Conservation (phyloP, 1,284 basidiomycete species). For the Heliocybe sulcata region DNA sequence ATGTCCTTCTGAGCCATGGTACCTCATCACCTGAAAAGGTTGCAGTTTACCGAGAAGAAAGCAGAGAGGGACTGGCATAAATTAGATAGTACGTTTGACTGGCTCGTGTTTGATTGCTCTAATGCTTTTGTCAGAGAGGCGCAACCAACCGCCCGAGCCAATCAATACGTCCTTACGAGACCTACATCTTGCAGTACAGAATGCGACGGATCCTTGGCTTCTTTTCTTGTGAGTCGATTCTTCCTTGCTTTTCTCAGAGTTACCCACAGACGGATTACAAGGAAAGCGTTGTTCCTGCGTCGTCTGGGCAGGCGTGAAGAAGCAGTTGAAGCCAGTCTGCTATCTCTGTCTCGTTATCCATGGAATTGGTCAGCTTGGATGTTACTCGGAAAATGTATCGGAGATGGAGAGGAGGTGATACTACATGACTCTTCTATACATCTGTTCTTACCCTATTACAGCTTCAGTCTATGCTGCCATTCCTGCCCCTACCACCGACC, state of each 20-base stretch:
- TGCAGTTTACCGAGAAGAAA: conserved; percentile 58
- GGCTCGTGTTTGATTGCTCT: not conserved
- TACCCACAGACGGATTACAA: conserved; percentile 20
- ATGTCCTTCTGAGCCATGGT: not conserved
- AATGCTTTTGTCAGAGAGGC: conserved; percentile 27
- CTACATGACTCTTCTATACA: conserved; percentile 4
- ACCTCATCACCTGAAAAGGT: not conserved
- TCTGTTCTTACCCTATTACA: conserved; percentile 21
- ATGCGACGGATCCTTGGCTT: conserved; percentile 74
- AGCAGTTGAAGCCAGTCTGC: conserved; percentile 77
- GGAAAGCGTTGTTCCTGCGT: conserved; percentile 76
- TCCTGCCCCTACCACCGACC: conserved; percentile 56
- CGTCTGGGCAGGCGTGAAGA: conserved; percentile 76
- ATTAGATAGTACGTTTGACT: conserved; percentile 50
- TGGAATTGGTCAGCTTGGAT: conserved; percentile 98
- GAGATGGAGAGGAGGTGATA: conserved; percentile 84
- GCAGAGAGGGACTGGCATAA: conserved; percentile 68
- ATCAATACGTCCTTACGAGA: conserved; percentile 57
- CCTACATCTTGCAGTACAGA: conserved; percentile 51
- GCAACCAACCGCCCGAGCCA: conserved; percentile 65
- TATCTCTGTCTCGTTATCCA: conserved; percentile 75
- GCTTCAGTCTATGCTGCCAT: conserved; percentile 57
- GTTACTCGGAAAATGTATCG: conserved; percentile 73
- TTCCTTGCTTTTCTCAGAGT: conserved; percentile 4
- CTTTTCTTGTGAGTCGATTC: conserved; percentile 65